Conservation (phyloP, 2,329 filamentous ascomycete genomes). For the Thielaviopsis populi region DNA sequence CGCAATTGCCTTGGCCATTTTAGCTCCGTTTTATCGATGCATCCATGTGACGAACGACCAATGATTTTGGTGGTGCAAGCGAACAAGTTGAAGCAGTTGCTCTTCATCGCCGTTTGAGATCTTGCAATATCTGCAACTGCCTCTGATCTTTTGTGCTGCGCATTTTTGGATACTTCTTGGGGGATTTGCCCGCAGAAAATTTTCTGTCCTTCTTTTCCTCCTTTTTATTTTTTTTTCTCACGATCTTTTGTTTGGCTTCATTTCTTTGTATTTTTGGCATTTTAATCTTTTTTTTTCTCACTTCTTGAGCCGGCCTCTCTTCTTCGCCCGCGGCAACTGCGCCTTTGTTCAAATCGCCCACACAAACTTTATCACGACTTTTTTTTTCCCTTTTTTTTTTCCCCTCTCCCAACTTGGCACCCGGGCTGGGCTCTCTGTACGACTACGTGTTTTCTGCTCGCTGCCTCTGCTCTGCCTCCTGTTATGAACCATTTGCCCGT, state of each 20-base stretch:
- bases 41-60: conserved; percentile 5
- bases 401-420: not conserved
- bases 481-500: not conserved
- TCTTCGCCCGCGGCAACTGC: not conserved
- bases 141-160: not conserved
- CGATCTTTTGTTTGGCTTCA: not conserved
- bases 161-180: not conserved
- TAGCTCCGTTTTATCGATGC: conserved; percentile 6
- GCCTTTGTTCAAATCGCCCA: not conserved
- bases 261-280: not conserved
- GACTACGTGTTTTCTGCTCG: no score
- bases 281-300: not conserved
- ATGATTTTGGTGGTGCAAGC: not conserved
- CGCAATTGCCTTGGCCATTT: conserved; percentile 4
- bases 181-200: not conserved
- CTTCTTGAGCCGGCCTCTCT: conserved; percentile 5
- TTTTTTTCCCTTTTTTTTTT: not conserved
- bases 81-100: conserved; percentile 5
- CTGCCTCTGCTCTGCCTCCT: not conserved
- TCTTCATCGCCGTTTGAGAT: conserved; percentile 10
- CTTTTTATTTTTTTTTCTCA: conserved; percentile 7
- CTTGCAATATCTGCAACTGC: conserved; percentile 6
- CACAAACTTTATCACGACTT: not conserved
- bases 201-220: conserved; percentile 1
- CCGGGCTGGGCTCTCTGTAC: not conserved